phyloP scores from a whole-genome alignment of 805 yeast genomes.

The Hagleromyces aurorensis region DNA sequence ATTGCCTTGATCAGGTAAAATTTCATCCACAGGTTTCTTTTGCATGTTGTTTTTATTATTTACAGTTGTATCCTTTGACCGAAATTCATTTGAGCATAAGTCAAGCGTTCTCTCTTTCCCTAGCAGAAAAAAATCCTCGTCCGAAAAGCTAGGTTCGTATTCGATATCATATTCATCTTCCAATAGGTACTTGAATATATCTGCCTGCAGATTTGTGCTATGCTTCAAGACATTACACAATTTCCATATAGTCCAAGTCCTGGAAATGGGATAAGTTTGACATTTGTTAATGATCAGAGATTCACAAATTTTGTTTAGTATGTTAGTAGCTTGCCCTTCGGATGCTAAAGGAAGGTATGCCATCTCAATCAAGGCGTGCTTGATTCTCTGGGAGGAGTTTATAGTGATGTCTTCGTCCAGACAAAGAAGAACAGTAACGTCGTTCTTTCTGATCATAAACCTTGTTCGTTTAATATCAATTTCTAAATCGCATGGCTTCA shows the following conservation, averaged over 20 bases:
- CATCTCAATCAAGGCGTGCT: constrained; percentile 20
- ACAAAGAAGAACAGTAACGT: constrained; percentile 14
- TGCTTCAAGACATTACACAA: constrained; percentile 9
- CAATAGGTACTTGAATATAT: constrained; percentile 12
- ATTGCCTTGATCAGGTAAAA: constrained; percentile 1
- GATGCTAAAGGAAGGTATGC: constrained; percentile 1
- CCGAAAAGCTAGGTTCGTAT: constrained; percentile 7
- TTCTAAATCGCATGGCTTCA: constrained; percentile 8
- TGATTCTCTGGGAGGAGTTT: constrained; percentile 8
- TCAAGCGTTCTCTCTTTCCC: constrained; percentile 13
- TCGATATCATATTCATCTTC: constrained; percentile 12
- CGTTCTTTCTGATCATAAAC: constrained; percentile 13
- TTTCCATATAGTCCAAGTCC: constrained; percentile 19
- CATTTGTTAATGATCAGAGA: constrained; percentile 17
- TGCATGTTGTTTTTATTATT: constrained; percentile 2
- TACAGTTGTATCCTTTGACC: constrained; percentile 1
- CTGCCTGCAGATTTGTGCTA: constrained; percentile 11
- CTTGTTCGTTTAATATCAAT: constrained; percentile 23
- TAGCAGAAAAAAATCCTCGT: constrained; percentile 20
- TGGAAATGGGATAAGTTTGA: constrained; percentile 17
- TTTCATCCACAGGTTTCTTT: constrained; percentile 4
- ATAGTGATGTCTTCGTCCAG: constrained; percentile 21
- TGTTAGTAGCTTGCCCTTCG: not conserved
- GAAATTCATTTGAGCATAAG: constrained; percentile 3
- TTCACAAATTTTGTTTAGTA: constrained; percentile 4